These are phyloP conservation scores for Phaeosphaeriaceae sp. DNA, from an alignment of 2,329 filamentous ascomycete species.

Conservation along the genomic window DNA sequence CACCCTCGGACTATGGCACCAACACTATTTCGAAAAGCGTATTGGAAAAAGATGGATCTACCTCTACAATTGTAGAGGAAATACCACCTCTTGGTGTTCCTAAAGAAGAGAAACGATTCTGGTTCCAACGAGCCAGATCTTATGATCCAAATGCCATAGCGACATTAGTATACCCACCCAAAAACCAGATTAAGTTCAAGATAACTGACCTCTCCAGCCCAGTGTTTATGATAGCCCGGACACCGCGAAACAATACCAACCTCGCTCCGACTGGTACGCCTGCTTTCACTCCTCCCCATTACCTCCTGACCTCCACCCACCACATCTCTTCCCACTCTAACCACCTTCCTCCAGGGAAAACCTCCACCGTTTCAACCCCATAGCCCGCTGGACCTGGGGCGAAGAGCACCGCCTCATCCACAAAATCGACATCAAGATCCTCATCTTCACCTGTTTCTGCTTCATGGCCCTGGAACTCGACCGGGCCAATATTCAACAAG, in stretches of 20 bases:
- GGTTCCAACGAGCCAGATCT: background rate
- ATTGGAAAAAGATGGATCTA: background rate
- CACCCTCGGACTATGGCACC: background rate
- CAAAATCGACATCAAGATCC: slow-evolving; percentile 60
- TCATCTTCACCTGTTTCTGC: slow-evolving; percentile 60
- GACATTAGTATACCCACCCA: background rate
- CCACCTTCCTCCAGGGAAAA: background rate
- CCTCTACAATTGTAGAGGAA: background rate
- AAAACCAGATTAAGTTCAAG: too few relatives aligned
- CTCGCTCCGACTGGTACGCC: background rate
- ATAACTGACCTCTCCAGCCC: too few relatives aligned
- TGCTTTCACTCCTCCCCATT: too few relatives aligned
- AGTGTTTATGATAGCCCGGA: background rate
- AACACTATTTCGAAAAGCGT: background rate
- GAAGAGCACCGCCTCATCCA: background rate
- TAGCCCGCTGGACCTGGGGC: background rate
- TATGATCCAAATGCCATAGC: background rate
- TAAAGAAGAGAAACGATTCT: background rate
- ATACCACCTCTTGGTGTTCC: background rate
- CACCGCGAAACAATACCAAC: background rate
- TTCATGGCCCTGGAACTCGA: slow-evolving; percentile 63
- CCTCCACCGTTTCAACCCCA: background rate
- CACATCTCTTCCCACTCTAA: too few relatives aligned
- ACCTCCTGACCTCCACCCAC: too few relatives aligned
- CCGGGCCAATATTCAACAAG: slow-evolving; percentile 53